Base-by-base conservation (phyloP, 257 asterid species). In the Nicotiana undulata region DNA sequence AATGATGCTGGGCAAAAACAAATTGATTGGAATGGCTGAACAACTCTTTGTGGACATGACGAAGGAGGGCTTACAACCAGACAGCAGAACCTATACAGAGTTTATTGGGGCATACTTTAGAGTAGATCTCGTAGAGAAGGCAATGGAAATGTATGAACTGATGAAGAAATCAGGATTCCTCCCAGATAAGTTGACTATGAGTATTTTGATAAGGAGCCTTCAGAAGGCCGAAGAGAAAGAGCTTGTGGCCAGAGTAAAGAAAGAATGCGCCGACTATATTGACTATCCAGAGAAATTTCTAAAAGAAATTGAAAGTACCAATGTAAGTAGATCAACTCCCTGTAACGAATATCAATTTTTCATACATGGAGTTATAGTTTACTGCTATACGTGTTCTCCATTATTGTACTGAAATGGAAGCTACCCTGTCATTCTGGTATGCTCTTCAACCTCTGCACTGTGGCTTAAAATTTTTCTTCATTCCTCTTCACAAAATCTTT, bases 51-150 rank as follows among this genome's bases (percentile, higher is more conserved):
- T 76, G 68, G 92, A 89, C 74, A 37, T 91, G 83, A 85, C 60
- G 84, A 87, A 83, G 28, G 94, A 91, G 82, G 93, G 90, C 44
- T 81, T 91, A 75, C 84, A 88, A 75, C 94, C 92, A 3, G 90
- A 92, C 85, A 80, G 90, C 9, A 87, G 93, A 80, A 87, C 94
- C 60, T 92, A 87, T 60, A 88, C 94, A 32, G 97, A 92, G 85
- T 84, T 92, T 84, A 92, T 92, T 34, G 94, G 96, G 79, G 93
- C 92, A 1, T 91, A 92, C 85, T 92, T 92, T 82, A 85, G 67
- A 79, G 93, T 81, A 37, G 90, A 81, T 81, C 85, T 84, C 93
- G 84, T 89, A 77, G 82, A 67, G 26, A 92, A 89, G 65, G 97
- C 94, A 65, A 88, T 92, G 89, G 88, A 86, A 79, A 76, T 86